Conservation (phyloP, 306 rosid genomes). For the Lathyrus aphaca region DNA sequence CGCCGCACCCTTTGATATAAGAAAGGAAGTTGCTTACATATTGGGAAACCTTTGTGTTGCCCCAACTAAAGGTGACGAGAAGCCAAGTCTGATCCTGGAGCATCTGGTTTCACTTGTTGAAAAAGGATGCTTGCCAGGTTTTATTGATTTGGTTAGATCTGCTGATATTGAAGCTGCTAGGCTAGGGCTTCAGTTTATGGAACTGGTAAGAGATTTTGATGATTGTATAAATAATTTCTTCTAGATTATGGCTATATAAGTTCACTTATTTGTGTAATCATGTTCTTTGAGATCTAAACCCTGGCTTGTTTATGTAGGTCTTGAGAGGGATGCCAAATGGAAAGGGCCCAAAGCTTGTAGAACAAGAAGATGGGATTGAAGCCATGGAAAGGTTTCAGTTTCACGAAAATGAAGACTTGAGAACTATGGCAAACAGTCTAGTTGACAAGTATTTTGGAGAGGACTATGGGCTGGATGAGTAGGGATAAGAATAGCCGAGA, state of each 20-base stretch:
- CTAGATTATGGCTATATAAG: constrained; percentile 27
- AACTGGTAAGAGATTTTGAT: constrained; percentile 65
- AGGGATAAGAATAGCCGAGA: constrained; percentile 2
- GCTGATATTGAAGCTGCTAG: constrained; percentile 90
- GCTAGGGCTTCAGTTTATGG: constrained; percentile 88
- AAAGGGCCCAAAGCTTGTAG: constrained; percentile 84
- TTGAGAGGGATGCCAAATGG: constrained; percentile 92
- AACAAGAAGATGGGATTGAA: constrained; percentile 88
- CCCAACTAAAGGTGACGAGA: constrained; percentile 63
- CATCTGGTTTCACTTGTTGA: constrained; percentile 79
- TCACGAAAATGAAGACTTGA: constrained; percentile 88
- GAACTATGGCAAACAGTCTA: constrained; percentile 85
- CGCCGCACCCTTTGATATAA: constrained; percentile 80
- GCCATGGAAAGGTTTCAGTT: constrained; percentile 98
- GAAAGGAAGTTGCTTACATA: constrained; percentile 92
- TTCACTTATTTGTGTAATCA: constrained; percentile 8
- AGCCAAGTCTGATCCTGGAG: constrained; percentile 66
- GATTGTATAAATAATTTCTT: constrained; percentile 19
- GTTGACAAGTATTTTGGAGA: constrained; percentile 94
- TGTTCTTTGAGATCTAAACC: constrained; percentile 26
- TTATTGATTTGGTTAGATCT: constrained; percentile 79
- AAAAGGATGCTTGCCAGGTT: constrained; percentile 84
- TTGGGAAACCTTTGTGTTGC: constrained; percentile 90
- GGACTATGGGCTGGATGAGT: constrained; percentile 79
- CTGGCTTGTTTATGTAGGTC: constrained; percentile 56